Base-by-base conservation (phyloP, 148 eudicot species). In the Limonium bicolor region DNA sequence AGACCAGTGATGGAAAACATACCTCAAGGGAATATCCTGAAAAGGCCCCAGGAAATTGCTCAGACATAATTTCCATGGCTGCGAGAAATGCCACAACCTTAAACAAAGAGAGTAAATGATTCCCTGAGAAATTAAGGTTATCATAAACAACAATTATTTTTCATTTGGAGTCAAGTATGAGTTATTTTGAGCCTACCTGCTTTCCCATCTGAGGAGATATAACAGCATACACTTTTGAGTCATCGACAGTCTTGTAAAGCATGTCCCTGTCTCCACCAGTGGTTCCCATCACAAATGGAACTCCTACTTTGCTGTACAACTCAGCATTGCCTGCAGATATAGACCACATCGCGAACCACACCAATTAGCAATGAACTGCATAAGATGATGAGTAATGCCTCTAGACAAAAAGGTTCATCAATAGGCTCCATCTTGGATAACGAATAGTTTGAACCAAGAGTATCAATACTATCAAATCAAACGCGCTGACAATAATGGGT, bases 181-280 rank as follows among this genome's bases (percentile, higher is more conserved):
- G n/a, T n/a, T n/a, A 13, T 39, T 27, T 18, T 13, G 6, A 29
- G 5, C n/a, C 11, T 11, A 87, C 96, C 90, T 87, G 94, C 68
- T 87, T 87, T 61, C 96, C 96, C 96, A 87, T 87, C 68, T 87
- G 96, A 20, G 96, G 94, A 28, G 94, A 82, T 63, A 87, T 82
- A 39, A 82, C 90, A 40, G 96, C 90, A 74, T 82, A 82, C 20
- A 60, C 60, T 13, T 76, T 79, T 2, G 96, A 69, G 48, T 71
- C 82, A 20, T 57, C 67, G 8, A 79, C 96, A 55, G 83, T 76
- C 59, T 79, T 82, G 46, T 71, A 63, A 46, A 87, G 72, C 40
- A 36, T 78, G 49, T 79, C 90, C 69, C 96, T 74, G 51, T 87
- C 90, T 54, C 96, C 96, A 46, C 96, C 96, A 53, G 96, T 87